Evolutionary conservation across 305 asterid genomes (phyloP), one percentile per base, ranked within the genome.

Genomic region (Caryopteris hybrid): DNA sequence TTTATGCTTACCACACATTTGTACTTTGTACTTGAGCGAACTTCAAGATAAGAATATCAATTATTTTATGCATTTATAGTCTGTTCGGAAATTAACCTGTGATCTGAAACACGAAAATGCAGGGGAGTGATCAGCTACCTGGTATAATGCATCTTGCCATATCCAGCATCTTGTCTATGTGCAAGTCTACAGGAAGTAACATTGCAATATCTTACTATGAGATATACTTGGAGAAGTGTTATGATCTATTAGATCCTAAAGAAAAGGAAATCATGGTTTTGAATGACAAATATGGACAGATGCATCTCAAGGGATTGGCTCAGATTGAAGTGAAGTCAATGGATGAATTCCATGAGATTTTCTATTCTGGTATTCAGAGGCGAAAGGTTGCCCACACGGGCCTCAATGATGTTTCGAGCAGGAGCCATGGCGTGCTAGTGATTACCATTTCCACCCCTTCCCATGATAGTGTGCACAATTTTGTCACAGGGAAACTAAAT

Each of bases 361-460:
- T 91, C 76, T 66, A 82, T 61, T 66, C 83, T 67, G 97, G 89
- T 33, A 54, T 81, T 59, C 88, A 64, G 79, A 88, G 88, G 72
- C 82, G 99, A 61, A 93, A 88, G 82, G 86, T 87, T 25, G 99
- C 95, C 17, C 80, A 68, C 53, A 88, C 99, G n/a, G 77, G 82
- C 42, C 79, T 85, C 69, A 93, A 90, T 68, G 96, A 93, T 61
- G 88, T 74, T 9, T 93, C 99, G 11, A 93, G 99, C 77, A 79
- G 97, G 71, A 93, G 99, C 78, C 99, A 93, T n/a, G 94, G 85
- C 0, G 89, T 88, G 48, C 92, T 93, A 42, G 82, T 78, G 59
- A 78, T 90, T 63, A 70, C 74, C 25, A 70, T 91, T 66, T 80
- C 78, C 29, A 76, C 84, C 9, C 91, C 83, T 63, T 64, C 74